Conservation (phyloP, 2,329 filamentous ascomycete species). For the Sclerotinia trifoliorum region DNA sequence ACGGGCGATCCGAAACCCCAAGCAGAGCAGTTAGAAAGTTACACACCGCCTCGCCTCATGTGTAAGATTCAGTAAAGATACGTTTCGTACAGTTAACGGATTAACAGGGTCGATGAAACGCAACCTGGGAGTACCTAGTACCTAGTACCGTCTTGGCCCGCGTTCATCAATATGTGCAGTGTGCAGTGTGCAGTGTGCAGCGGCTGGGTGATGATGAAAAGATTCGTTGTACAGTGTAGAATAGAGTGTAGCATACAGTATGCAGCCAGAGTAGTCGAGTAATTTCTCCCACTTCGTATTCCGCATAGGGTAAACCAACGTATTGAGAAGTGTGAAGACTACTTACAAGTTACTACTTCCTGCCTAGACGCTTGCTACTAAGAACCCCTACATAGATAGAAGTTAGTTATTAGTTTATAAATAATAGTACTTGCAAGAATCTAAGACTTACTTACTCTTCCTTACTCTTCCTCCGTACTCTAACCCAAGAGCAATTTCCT, state of each 20-base stretch:
- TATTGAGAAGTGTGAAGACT: neutral
- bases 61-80: slow-evolving; percentile 10
- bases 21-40: slow-evolving; percentile 7
- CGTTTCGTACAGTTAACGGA: slow-evolving; percentile 3
- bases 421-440: too few relatives aligned
- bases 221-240: too few relatives aligned
- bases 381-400: neutral
- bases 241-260: too few relatives aligned
- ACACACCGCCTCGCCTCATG: slow-evolving; percentile 23
- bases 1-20: slow-evolving; percentile 21
- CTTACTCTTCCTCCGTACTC: too few relatives aligned
- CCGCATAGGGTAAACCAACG: too few relatives aligned
- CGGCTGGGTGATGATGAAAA: too few relatives aligned
- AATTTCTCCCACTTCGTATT: too few relatives aligned
- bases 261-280: too few relatives aligned
- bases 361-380: too few relatives aligned
- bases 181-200: too few relatives aligned
- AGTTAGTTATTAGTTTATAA: neutral
- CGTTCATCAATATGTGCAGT: neutral
- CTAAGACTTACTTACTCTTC: too few relatives aligned
- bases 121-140: neutral
- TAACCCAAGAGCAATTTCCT: neutral
- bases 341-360: neutral
- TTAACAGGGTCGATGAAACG: slow-evolving; percentile 2
- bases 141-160: slow-evolving; percentile 3